Percentiles rank a stretch among this genome's conserved stretches.
These are phyloP conservation scores for Xylariales sp. DNA, from an alignment of 2,329 filamentous ascomycete species.

Conservation along the genomic window DNA sequence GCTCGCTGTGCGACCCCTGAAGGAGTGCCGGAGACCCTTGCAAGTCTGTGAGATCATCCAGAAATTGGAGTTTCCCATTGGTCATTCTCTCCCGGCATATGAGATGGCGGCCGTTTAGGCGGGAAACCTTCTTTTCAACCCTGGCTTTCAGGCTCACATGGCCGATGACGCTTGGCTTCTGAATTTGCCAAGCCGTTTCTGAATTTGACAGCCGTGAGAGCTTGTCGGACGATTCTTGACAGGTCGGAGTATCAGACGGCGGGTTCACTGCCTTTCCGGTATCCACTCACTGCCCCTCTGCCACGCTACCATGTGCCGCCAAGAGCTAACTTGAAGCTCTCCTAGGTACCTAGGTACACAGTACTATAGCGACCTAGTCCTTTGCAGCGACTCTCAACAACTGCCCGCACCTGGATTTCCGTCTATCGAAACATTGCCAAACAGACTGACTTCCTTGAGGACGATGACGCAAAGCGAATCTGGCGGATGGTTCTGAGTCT, in stretches of 20 bases:
- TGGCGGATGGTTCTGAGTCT: background rate
- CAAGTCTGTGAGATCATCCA: slow-evolving; percentile 1
- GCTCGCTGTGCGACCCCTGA: slow-evolving; percentile 2
- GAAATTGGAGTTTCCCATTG: background rate
- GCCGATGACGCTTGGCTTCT: too few species aligned
- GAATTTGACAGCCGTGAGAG: slow-evolving; percentile 4
- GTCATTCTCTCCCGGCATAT: slow-evolving; percentile 1
- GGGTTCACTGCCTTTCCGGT: too few species aligned
- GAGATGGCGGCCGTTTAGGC: slow-evolving; percentile 3
- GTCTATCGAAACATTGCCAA: slow-evolving; percentile 2
- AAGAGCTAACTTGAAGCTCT: too few species aligned
- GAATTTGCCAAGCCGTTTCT: slow-evolving; percentile 7
- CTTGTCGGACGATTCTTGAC: background rate
- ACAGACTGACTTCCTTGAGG: slow-evolving; percentile 2
- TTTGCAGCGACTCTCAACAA: too few species aligned
- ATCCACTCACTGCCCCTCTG: too few species aligned
- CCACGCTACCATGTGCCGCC: too few species aligned
- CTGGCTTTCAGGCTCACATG: background rate
- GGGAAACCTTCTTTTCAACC: slow-evolving; percentile 3
- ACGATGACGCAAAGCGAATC: slow-evolving; percentile 1
- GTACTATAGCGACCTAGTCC: too few species aligned
- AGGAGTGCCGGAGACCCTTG: slow-evolving; percentile 1
- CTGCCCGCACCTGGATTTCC: too few species aligned
- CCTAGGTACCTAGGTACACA: too few species aligned
- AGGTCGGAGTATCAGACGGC: background rate